phyloP scores from a whole-genome alignment of 306 rosid species.

The Arachis stenosperma region DNA sequence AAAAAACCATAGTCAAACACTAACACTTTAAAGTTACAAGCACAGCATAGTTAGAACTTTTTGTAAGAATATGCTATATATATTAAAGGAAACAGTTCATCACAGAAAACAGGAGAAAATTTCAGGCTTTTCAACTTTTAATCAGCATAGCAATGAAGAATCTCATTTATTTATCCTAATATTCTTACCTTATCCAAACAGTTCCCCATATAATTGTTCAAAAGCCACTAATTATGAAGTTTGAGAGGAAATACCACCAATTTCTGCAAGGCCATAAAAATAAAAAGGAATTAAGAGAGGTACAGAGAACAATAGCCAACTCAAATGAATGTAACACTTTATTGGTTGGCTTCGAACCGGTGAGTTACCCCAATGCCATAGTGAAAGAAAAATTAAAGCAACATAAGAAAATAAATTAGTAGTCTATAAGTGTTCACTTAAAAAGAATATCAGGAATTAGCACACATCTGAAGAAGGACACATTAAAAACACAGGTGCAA shows the following conservation, averaged over 20 bases:
- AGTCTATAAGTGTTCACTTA: background rate
- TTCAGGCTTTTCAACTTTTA: constrained; percentile 7
- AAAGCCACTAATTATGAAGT: constrained; percentile 41
- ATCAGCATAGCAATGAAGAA: constrained; percentile 16
- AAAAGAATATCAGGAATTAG: constrained; percentile 4
- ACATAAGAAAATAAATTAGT: background rate
- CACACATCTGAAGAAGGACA: background rate
- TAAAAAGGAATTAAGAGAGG: constrained; percentile 12
- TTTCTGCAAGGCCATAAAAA: constrained; percentile 19
- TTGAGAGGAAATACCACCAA: constrained; percentile 45
- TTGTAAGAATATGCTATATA: too few relatives aligned
- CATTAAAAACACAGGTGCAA: background rate
- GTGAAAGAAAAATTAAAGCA: background rate
- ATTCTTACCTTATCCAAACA: constrained; percentile 68
- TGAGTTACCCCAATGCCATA: background rate
- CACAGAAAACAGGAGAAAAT: background rate
- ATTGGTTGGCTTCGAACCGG: background rate
- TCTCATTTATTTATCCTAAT: constrained; percentile 4
- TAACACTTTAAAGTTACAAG: too few relatives aligned
- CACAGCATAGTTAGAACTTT: too few relatives aligned
- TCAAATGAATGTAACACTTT: constrained; percentile 24
- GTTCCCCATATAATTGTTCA: constrained; percentile 67
- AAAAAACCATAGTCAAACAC: too few relatives aligned
- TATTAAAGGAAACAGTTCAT: too few relatives aligned
- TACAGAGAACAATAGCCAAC: constrained; percentile 25